These are phyloP conservation scores for Pistacia integerrima DNA, from an alignment of 345 rosid species.

Conservation along the genomic window DNA sequence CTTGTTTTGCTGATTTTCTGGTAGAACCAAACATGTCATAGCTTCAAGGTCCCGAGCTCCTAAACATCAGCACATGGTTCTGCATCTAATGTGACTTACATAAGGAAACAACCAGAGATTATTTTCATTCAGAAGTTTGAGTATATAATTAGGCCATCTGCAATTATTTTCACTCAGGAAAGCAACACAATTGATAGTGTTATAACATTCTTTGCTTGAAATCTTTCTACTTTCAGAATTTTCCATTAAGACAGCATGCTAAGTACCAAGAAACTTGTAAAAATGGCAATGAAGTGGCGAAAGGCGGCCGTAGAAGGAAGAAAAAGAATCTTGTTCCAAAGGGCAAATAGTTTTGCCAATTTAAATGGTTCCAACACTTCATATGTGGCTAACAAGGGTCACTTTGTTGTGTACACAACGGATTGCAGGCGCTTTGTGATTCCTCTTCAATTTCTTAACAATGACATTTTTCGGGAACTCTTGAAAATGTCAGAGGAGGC, in stretches of 20 bases:
- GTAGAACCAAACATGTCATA: not conserved
- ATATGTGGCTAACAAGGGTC: slow-evolving; percentile 8
- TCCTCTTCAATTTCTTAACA: slow-evolving; percentile 3
- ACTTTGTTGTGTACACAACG: not conserved
- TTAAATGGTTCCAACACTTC: not conserved
- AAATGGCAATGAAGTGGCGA: slow-evolving; percentile 34
- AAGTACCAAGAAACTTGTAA: slow-evolving; percentile 21
- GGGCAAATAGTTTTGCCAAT: not conserved
- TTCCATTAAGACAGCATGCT: not conserved
- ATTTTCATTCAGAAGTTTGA: not conserved
- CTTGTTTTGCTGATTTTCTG: not conserved
- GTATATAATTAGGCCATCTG: not conserved
- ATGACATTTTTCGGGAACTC: slow-evolving; percentile 8
- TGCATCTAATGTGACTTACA: not conserved
- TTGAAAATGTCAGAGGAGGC: slow-evolving; percentile 19
- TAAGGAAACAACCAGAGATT: not conserved
- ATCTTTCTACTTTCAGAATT: not conserved
- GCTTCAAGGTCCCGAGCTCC: not conserved
- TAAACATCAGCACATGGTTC: not conserved
- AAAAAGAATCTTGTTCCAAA: not conserved
- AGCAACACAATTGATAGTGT: not conserved
- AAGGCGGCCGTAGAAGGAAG: slow-evolving; percentile 1
- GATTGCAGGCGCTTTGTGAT: slow-evolving; percentile 14
- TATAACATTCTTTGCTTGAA: not conserved
- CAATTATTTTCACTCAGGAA: not conserved